Evolutionary conservation across 805 yeast species (phyloP).

Genomic region (Metschnikowia dekortorum): DNA sequence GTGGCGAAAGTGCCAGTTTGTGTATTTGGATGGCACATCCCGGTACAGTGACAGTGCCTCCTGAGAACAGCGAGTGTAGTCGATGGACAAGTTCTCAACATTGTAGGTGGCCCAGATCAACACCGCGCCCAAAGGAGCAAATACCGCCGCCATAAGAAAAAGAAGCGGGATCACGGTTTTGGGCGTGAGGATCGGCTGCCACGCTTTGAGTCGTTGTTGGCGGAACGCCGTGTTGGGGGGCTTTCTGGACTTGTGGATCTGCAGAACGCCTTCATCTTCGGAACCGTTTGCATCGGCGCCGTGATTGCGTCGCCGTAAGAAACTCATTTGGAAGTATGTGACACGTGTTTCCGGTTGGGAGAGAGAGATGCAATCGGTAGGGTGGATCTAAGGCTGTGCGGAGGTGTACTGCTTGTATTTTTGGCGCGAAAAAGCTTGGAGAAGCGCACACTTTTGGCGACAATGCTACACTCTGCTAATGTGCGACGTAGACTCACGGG

Average conservation of each 20-base stretch:
- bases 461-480: neutral
- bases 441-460: neutral
- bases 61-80: constrained; percentile 67
- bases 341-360: neutral
- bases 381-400: neutral
- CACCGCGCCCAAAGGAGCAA: constrained; percentile 89
- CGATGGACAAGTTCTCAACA: constrained; percentile 69
- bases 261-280: constrained; percentile 14
- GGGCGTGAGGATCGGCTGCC: constrained; percentile 90
- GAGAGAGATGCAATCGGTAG: neutral
- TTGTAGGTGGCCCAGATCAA: constrained; percentile 71
- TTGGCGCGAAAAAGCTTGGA: neutral
- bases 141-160: constrained; percentile 66
- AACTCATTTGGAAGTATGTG: constrained; percentile 16
- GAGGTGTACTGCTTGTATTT: neutral
- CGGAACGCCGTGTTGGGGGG: constrained; percentile 71
- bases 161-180: constrained; percentile 84
- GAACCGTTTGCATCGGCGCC: constrained; percentile 14
- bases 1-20: constrained; percentile 57
- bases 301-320: constrained; percentile 29
- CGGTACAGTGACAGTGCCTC: constrained; percentile 35
- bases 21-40: constrained; percentile 57
- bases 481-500: neutral
- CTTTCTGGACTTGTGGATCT: constrained; percentile 30
- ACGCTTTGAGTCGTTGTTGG: constrained; percentile 66